Evolutionary conservation across 495 filamentous ascomycete species (phyloP).

Genomic region (Lepidopterella palustris): DNA sequence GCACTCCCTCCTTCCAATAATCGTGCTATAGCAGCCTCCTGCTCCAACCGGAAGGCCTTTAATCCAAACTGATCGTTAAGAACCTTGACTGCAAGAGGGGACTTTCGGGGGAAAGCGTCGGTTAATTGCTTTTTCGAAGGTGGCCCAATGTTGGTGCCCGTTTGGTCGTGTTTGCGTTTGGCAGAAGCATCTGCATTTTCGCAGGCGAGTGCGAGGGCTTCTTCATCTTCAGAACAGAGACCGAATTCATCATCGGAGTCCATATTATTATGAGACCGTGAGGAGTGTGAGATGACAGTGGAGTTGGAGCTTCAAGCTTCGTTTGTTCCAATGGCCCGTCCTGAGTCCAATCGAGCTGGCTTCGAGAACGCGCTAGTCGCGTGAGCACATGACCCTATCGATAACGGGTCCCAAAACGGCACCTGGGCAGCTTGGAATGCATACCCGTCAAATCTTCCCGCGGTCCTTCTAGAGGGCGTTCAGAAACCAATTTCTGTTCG

Average conservation of each 20-base stretch:
- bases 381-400: too few species aligned
- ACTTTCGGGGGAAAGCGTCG: not conserved
- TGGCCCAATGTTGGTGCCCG: not conserved
- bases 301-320: not conserved
- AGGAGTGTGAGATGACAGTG: not conserved
- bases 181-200: not conserved
- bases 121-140: not conserved
- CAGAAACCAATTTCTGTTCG: too few species aligned
- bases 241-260: not conserved
- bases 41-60: slow-evolving; percentile 46
- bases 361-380: too few species aligned
- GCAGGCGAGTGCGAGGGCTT: not conserved
- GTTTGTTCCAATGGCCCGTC: too few species aligned
- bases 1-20: slow-evolving; percentile 46
- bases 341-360: too few species aligned
- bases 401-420: too few species aligned
- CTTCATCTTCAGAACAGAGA: not conserved
- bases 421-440: too few species aligned
- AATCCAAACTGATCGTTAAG: slow-evolving; percentile 45
- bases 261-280: not conserved
- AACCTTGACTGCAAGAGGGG: not conserved
- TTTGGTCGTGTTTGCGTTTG: not conserved
- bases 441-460: too few species aligned
- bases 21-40: slow-evolving; percentile 47
- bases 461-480: too few species aligned